Base-by-base conservation (phyloP, 2,329 filamentous ascomycete species). In the Knufia petricola region DNA sequence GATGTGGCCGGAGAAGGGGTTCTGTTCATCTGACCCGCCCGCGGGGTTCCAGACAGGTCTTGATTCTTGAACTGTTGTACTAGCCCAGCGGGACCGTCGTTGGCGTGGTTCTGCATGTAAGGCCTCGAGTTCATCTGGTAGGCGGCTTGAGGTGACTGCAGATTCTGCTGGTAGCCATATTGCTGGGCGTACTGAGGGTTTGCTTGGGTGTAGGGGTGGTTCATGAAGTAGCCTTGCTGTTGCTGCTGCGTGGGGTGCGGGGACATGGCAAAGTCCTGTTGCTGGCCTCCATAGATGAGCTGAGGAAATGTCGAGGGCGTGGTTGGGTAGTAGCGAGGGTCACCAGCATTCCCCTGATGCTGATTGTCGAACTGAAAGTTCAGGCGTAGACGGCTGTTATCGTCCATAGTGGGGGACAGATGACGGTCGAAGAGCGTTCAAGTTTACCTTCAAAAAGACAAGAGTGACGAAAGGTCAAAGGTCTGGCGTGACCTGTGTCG, bases 21-120 rank as follows among this genome's bases (percentile, higher is more conserved):
- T 51, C 78, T 75, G 55, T 74, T 79, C 63, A 88, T 89, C 42
- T 81, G 79, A 52, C 79, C 81, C 24, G 76, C 76, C 57, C 87
- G 78, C 52, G 81, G 81, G 37, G 79, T 81, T 38, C 79, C 80
- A 52, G 85, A 84, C 34, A 96, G 77, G 66, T 95, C 94, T 73
- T 96, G 90, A 68, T 95, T 88, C 50, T 90, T 94, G 67, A 96
- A 94, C 66, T 98, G 92, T 65, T 95, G 87, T 52, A 89, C 88
- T 39, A 96, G 77, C 24, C 88, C 89, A 60, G 87, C 92, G 59
- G 90, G 94, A 58, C 84, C 85, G 63, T 95, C 88, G 61, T 86
- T 87, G 63, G 72, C 78, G 70, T 65, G 66, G 58, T 74, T 75
- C 31, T 64, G 69, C 60, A 66, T 67, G 55, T 58, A 57, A 3